These are phyloP conservation scores for Symbiodinium pilosum DNA, from an alignment of 73 alveolate genomes.

Conservation along the genomic window DNA sequence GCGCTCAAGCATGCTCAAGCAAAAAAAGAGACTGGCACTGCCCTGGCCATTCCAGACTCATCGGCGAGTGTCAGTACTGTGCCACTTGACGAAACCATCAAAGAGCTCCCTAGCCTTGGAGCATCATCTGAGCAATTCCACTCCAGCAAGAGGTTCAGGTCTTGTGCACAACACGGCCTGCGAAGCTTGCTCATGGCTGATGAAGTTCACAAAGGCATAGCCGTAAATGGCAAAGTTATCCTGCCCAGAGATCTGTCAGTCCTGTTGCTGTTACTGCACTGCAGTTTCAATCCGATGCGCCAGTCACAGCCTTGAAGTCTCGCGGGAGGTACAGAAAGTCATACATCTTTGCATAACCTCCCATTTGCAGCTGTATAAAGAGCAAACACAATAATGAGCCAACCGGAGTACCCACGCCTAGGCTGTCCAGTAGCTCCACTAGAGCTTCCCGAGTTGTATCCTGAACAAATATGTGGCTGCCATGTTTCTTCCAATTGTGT, in stretches of 20 bases:
- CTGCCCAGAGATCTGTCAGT: too few relatives aligned
- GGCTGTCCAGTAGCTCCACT: slow-evolving; percentile 41
- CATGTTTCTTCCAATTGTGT: neutral
- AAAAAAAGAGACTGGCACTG: neutral
- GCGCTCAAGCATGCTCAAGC: neutral
- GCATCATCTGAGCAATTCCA: neutral
- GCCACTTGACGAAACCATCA: slow-evolving; percentile 53
- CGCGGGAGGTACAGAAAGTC: slow-evolving; percentile 79
- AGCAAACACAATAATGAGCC: too few relatives aligned
- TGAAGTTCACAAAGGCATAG: slow-evolving; percentile 59
- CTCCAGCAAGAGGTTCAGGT: neutral
- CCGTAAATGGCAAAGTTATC: slow-evolving; percentile 78
- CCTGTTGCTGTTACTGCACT: neutral
- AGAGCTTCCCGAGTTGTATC: slow-evolving; percentile 51
- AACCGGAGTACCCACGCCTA: slow-evolving; percentile 42
- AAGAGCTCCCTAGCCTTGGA: slow-evolving; percentile 35
- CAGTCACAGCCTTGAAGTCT: slow-evolving; percentile 47
- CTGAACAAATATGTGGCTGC: neutral
- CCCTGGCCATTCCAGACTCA: neutral
- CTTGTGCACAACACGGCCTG: slow-evolving; percentile 4
- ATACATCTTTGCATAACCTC: slow-evolving; percentile 65
- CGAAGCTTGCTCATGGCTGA: slow-evolving; percentile 1
- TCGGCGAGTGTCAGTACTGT: slow-evolving; percentile 26
- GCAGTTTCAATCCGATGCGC: neutral
- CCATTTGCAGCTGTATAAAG: too few relatives aligned